phyloP scores from a whole-genome alignment of 2,329 filamentous ascomycete genomes.

The Aspergillus sp. region DNA sequence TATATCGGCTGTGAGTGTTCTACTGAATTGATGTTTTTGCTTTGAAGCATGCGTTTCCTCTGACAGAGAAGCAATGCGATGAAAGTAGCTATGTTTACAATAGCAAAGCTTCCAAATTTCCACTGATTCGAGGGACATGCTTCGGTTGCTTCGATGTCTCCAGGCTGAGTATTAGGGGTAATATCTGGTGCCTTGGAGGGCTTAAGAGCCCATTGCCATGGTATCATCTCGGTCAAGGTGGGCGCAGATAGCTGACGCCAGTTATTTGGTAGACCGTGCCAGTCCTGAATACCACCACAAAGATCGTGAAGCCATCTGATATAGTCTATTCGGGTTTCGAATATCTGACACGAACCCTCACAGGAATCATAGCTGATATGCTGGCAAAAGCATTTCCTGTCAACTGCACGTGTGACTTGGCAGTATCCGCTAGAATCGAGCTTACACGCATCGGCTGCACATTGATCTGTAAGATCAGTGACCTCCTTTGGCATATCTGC shows the following conservation, averaged over 20 bases:
- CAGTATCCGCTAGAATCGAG: slow-evolving; percentile 4
- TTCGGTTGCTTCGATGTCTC: neutral
- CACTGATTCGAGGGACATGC: slow-evolving; percentile 2
- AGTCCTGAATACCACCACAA: slow-evolving; percentile 1
- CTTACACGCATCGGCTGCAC: slow-evolving; percentile 6
- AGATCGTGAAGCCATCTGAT: slow-evolving; percentile 7
- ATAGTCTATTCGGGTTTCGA: slow-evolving; percentile 10
- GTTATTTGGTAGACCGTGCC: slow-evolving; percentile 8
- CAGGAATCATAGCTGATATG: slow-evolving; percentile 9
- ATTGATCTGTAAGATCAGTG: neutral
- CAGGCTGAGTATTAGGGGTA: neutral
- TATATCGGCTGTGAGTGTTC: neutral
- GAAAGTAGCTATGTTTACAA: slow-evolving; percentile 2
- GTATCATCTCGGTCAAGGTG: slow-evolving; percentile 3
- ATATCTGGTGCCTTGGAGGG: neutral
- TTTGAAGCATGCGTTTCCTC: neutral
- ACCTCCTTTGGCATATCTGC: slow-evolving; percentile 7
- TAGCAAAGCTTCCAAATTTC: slow-evolving; percentile 6
- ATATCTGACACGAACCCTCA: slow-evolving; percentile 5
- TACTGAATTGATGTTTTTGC: neutral
- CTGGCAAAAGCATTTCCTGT: slow-evolving; percentile 9
- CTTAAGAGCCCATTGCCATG: slow-evolving; percentile 10
- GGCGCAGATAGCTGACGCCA: slow-evolving; percentile 7
- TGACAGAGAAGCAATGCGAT: neutral
- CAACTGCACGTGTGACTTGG: slow-evolving; percentile 1